Evolutionary conservation across 345 rosid genomes (phyloP).

Genomic region (Noccaea caerulescens): DNA sequence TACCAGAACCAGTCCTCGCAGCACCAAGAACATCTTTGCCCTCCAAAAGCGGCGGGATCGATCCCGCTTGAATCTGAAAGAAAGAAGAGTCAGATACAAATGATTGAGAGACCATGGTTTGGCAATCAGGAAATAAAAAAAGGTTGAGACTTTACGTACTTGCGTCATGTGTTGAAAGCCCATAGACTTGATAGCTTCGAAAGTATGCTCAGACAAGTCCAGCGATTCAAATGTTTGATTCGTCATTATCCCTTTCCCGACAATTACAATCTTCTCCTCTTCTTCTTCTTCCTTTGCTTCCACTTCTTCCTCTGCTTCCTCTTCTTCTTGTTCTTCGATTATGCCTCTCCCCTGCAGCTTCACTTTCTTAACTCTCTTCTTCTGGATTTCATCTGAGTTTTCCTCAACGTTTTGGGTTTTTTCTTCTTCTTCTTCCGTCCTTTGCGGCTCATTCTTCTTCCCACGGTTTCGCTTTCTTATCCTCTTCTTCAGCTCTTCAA

Average conservation of each 20-base stretch:
- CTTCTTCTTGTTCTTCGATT: conserved; percentile 31
- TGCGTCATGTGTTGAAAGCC: conserved; percentile 84
- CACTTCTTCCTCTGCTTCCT: conserved; percentile 32
- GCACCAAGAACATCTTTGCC: conserved; percentile 98
- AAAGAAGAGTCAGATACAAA: not conserved
- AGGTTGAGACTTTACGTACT: conserved; percentile 44
- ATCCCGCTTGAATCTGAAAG: conserved; percentile 84
- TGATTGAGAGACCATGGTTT: not conserved
- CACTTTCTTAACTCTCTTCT: conserved; percentile 35
- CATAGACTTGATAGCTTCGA: conserved; percentile 70
- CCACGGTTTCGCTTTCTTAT: conserved; percentile 49
- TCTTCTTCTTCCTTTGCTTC: conserved; percentile 36
- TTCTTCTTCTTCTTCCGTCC: conserved; percentile 17
- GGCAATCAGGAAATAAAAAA: not conserved
- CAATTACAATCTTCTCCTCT: conserved; percentile 37
- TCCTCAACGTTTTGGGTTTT: conserved; percentile 20
- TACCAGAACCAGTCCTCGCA: conserved; percentile 98
- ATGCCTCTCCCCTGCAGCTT: conserved; percentile 29
- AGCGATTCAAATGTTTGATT: conserved; percentile 69
- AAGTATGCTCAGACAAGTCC: conserved; percentile 70
- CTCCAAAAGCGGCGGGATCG: conserved; percentile 73
- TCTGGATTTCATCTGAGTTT: conserved; percentile 15
- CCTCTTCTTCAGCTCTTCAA: conserved; percentile 50
- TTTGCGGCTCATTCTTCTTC: conserved; percentile 41
- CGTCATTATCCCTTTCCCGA: conserved; percentile 80